phyloP scores from a whole-genome alignment of 2,329 filamentous ascomycete species.

The Curvularia sp. region DNA sequence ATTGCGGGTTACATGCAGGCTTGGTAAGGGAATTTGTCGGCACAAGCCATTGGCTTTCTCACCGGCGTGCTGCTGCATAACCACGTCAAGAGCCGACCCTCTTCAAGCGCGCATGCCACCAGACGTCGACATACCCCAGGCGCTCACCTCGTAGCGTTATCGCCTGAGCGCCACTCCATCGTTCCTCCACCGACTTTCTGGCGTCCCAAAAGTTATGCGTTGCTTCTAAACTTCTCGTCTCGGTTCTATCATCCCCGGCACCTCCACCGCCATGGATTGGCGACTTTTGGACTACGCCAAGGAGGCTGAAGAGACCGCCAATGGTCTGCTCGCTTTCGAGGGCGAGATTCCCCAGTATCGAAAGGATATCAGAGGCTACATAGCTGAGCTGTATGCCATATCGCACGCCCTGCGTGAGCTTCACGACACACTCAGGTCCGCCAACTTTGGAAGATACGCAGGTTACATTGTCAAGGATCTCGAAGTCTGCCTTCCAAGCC shows the following conservation, averaged over 20 bases:
- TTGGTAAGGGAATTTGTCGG: constrained; percentile 42
- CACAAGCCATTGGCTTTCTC: constrained; percentile 45
- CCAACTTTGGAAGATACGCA: constrained; percentile 47
- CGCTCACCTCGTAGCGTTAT: constrained; percentile 38
- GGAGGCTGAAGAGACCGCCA: constrained; percentile 61
- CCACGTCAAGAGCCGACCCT: constrained; percentile 47
- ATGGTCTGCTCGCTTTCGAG: constrained; percentile 59
- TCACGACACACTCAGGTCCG: constrained; percentile 53
- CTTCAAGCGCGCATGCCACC: constrained; percentile 33
- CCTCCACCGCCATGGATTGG: constrained; percentile 48
- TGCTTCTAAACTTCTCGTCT: constrained; percentile 24
- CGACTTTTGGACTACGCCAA: constrained; percentile 51
- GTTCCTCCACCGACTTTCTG: constrained; percentile 21
- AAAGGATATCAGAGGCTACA: constrained; percentile 61
- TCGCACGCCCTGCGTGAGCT: constrained; percentile 59
- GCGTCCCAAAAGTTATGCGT: constrained; percentile 24
- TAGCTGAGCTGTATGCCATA: constrained; percentile 63
- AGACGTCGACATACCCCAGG: constrained; percentile 33
- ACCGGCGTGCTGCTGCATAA: constrained; percentile 41
- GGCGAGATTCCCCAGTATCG: constrained; percentile 59
- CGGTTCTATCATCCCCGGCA: constrained; percentile 33
- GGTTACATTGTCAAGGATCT: constrained; percentile 56
- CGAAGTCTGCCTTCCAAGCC: constrained; percentile 56
- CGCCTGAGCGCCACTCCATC: constrained; percentile 25
- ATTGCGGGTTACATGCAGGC: constrained; percentile 43